Conservation (phyloP, 768 basidiomycete species). For the Suillus alpinus region DNA sequence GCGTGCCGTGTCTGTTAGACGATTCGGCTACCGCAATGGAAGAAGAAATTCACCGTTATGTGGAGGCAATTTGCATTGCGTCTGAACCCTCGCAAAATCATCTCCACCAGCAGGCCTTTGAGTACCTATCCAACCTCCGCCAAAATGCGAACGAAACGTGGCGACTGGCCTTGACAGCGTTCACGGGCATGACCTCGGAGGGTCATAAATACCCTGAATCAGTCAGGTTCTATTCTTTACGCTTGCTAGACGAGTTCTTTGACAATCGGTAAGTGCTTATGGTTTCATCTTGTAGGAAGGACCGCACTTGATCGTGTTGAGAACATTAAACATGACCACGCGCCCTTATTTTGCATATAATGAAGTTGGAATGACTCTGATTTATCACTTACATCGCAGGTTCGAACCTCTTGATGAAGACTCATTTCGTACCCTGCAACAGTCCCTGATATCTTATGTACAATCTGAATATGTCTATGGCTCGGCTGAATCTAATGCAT, state of each 20-base stretch:
- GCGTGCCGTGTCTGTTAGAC: constrained; percentile 17
- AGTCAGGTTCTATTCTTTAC: constrained; percentile 76
- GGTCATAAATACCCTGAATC: constrained; percentile 73
- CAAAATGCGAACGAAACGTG: constrained; percentile 74
- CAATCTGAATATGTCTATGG: constrained; percentile 87
- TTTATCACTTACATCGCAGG: constrained; percentile 31
- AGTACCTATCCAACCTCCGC: constrained; percentile 76
- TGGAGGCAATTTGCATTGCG: constrained; percentile 86
- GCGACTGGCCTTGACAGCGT: constrained; percentile 76
- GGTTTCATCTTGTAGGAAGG: background rate
- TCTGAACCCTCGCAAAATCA: constrained; percentile 70
- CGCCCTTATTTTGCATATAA: background rate
- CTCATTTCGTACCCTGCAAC: constrained; percentile 68
- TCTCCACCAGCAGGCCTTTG: constrained; percentile 83
- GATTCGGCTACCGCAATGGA: constrained; percentile 48
- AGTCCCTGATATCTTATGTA: constrained; percentile 78
- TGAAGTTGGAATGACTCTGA: constrained; percentile 2
- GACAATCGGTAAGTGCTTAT: constrained; percentile 66
- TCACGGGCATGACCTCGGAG: constrained; percentile 57
- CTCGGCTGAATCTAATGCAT: constrained; percentile 72
- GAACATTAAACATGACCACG: background rate
- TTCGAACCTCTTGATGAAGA: constrained; percentile 69
- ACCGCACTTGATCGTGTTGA: background rate
- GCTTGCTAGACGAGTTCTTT: constrained; percentile 78
- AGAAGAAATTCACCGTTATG: constrained; percentile 70